Base-by-base conservation (phyloP, 192 early-diverging fungal genomes). In the Linnemannia schmuckeri region DNA sequence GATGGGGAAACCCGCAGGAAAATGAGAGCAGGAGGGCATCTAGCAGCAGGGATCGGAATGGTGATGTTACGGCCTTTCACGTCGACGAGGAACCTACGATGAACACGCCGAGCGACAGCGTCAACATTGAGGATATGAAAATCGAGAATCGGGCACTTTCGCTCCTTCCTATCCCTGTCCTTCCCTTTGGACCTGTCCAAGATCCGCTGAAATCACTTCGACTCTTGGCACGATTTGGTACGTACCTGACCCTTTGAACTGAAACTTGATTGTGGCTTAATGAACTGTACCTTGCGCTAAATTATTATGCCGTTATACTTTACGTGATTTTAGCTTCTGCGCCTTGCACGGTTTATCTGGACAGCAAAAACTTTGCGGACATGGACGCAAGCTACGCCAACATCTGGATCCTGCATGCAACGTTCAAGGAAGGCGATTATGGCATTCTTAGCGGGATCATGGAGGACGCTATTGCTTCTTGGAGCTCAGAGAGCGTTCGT, bases 121-220 rank as follows among this genome's bases (percentile, higher is more conserved):
- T 81, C 74, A 85, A 85, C 66, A 82, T 85, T 35, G 69, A 83
- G 13, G 75, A 78, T 20, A 83, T 78, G 49, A 85, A 75, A 42
- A 24, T 82, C 10, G 72, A 85, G 33, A 44, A 70, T 20, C 55
- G 79, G 20, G 24, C 66, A 9, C 44, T 79, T 17, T 68, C 80
- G 0, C 77, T 72, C n/a, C 22, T 75, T 9, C 81, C 80, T 35
- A 40, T 81, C 7, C 83, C 89, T 9, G 46, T 47, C 6, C 70
- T 93, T 72, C 88, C 89, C 12, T 93, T 93, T 76, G 92, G 92
- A 7, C 88, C 92, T n/a, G 81, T 73, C 6, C 92, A 93, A 27
- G 92, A 93, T 70, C 92, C 91, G 37, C 75, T 93, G n/a, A 80
- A 84, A 33, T 90, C 91, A 1, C 24, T 93, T 17, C 85, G 85